Percentiles rank a stretch among this genome's conserved stretches.
phyloP scores from a whole-genome alignment of 164 flowering plant genomes.

The Umbellularia californica region DNA sequence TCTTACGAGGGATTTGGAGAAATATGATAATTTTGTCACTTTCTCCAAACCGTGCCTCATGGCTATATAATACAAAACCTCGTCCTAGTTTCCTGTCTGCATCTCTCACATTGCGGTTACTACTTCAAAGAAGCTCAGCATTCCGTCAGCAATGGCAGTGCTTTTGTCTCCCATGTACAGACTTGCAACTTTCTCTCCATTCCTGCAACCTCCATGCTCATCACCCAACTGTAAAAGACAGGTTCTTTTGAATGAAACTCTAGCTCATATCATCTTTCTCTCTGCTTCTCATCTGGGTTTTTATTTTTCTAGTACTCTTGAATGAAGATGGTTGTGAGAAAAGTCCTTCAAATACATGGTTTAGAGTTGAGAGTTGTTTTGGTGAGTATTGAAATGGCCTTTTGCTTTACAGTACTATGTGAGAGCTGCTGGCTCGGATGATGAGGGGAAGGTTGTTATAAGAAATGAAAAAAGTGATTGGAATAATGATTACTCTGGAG shows the following conservation, averaged over 20 bases:
- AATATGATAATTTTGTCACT: not conserved
- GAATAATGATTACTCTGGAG: slow-evolving; percentile 58
- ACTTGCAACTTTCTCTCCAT: slow-evolving; percentile 14
- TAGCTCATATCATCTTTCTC: not conserved
- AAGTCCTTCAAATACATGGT: not conserved
- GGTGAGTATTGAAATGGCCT: slow-evolving; percentile 4
- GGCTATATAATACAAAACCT: not conserved
- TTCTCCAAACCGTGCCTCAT: not conserved
- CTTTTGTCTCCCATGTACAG: slow-evolving; percentile 15
- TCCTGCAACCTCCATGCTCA: slow-evolving; percentile 12
- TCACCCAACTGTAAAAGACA: slow-evolving; percentile 21
- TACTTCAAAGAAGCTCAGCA: not conserved
- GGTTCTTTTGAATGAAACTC: slow-evolving; percentile 20
- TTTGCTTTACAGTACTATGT: slow-evolving; percentile 28
- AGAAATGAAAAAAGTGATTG: slow-evolving; percentile 39
- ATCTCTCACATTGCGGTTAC: slow-evolving; percentile 10
- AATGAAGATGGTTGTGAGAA: not conserved
- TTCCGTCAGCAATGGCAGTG: slow-evolving; percentile 27
- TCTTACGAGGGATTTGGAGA: not conserved
- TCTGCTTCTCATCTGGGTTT: not conserved
- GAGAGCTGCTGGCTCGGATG: slow-evolving; percentile 41
- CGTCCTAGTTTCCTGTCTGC: slow-evolving; percentile 4
- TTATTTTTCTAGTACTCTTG: not conserved
- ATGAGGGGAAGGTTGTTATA: slow-evolving; percentile 30
- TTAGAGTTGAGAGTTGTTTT: not conserved